Conservation (phyloP, 306 rosid genomes). For the Hippophae tibetana region DNA sequence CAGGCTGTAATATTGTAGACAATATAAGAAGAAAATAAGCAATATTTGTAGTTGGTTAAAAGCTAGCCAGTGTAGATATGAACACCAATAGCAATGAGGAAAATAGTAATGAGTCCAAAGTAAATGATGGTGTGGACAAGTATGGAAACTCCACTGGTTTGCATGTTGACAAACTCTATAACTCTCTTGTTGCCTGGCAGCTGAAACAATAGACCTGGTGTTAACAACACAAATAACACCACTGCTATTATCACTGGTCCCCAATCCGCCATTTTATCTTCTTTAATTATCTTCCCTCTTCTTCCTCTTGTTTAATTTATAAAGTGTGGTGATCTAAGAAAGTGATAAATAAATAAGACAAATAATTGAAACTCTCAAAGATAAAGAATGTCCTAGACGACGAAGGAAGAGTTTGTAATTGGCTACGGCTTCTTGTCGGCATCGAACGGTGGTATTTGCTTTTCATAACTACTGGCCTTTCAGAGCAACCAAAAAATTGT, state of each 20-base stretch:
- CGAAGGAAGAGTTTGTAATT: not conserved
- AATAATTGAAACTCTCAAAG: too few species aligned
- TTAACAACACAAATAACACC: slow-evolving; percentile 50
- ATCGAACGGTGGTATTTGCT: not conserved
- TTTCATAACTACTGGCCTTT: not conserved
- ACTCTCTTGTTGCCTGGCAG: slow-evolving; percentile 57
- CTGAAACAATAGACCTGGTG: slow-evolving; percentile 69
- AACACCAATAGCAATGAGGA: slow-evolving; percentile 68
- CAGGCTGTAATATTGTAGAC: too few species aligned
- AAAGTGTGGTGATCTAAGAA: not conserved
- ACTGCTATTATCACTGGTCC: slow-evolving; percentile 54
- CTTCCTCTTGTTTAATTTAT: not conserved
- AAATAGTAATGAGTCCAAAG: slow-evolving; percentile 59
- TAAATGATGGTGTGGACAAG: slow-evolving; percentile 63
- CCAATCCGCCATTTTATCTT: slow-evolving; percentile 81
- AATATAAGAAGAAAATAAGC: too few species aligned
- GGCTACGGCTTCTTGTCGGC: slow-evolving; percentile 5
- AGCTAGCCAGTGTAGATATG: slow-evolving; percentile 37
- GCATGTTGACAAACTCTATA: slow-evolving; percentile 47
- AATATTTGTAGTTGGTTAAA: too few species aligned
- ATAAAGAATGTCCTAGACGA: not conserved
- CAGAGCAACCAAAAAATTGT: too few species aligned
- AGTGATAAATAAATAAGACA: not conserved
- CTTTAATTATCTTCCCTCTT: not conserved
- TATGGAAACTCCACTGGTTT: slow-evolving; percentile 62